Base-by-base conservation (phyloP, 768 basidiomycete genomes). In the Asterophora parasitica region DNA sequence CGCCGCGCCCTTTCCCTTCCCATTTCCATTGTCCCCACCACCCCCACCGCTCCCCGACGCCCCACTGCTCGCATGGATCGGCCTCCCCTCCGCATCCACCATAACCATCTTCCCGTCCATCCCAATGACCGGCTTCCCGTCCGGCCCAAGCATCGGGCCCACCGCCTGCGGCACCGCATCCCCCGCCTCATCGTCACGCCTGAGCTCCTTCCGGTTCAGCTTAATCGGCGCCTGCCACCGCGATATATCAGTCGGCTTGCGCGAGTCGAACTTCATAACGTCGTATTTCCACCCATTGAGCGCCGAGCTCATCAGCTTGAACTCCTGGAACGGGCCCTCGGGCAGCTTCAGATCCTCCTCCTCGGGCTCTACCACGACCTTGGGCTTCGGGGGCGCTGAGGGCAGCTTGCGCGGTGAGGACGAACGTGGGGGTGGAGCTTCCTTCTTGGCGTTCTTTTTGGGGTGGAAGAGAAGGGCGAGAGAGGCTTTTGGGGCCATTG, bases 261-360 rank as follows among this genome's bases (percentile, higher is more conserved):
- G 76, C 28, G 83, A 81, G 64, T 88, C 83, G 63, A 94, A 91
- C 65, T 91, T 91, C 86, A 93, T 90, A 49, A 93, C 81, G 67
- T 92, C 88, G 75, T 91, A 89, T 61, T 87, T 89, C 88, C 89
- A 92, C 20, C 85, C 88, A 61, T 88, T 87, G 61, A 85, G 78
- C 12, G 81, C 78, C 23, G 85, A 85, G 6, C 88, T 88, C 64
- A 89, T 77, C 59, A 92, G 78, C 60, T 77, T 78, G 70, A 81
- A 92, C 62, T 92, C 89, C 53, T 79, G 76, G 68, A 70, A 91
- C 0, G 81, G 74, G 52, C 81, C 80, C 33, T 83, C 80, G 31
- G 85, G 86, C 34, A 84, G 76, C 50, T 76, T 70, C 41, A 78
- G 60, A 7, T 64, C 62, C 48, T 75, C 79, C 26, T 82, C 82